Percentiles rank a stretch among this genome's conserved stretches.
Conservation (phyloP, 1,284 basidiomycete genomes). For the Boletus hoseneyae region DNA sequence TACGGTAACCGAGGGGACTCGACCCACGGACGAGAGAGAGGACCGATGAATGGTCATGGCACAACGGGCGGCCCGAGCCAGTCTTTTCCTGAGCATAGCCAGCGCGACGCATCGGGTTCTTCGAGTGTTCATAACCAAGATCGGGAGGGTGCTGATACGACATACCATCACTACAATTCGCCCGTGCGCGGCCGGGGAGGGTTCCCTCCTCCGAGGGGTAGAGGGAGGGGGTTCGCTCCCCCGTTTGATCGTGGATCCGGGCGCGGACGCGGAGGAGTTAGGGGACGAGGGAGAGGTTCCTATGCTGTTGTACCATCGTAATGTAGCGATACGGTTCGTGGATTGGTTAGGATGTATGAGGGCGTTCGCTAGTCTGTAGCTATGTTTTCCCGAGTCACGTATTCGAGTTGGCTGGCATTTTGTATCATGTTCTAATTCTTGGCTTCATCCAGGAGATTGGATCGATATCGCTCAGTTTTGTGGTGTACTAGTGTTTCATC, state of each 20-base stretch:
- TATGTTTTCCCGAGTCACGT: too few relatives aligned
- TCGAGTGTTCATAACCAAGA: conserved; percentile 3
- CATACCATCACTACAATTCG: neutral
- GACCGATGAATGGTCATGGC: conserved; percentile 9
- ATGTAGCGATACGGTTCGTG: neutral
- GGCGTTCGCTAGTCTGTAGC: neutral
- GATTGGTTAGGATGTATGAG: too few relatives aligned
- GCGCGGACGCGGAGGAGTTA: conserved; percentile 40
- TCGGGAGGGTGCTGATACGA: conserved; percentile 2
- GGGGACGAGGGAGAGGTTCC: conserved; percentile 40
- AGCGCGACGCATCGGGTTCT: neutral
- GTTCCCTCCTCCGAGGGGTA: conserved; percentile 5
- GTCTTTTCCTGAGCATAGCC: conserved; percentile 1
- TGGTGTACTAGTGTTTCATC: too few relatives aligned
- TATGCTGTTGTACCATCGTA: conserved; percentile 4
- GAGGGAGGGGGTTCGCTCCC: conserved; percentile 34
- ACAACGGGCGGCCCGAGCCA: neutral
- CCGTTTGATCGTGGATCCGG: conserved; percentile 39
- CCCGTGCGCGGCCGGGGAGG: conserved; percentile 10
- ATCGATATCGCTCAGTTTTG: too few relatives aligned
- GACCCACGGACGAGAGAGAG: conserved; percentile 6
- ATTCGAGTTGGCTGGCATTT: too few relatives aligned
- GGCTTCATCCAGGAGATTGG: too few relatives aligned
- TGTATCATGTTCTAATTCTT: too few relatives aligned
- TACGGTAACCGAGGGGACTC: neutral